Base-by-base conservation (phyloP, 257 asterid genomes). In the Solanum acaule region DNA sequence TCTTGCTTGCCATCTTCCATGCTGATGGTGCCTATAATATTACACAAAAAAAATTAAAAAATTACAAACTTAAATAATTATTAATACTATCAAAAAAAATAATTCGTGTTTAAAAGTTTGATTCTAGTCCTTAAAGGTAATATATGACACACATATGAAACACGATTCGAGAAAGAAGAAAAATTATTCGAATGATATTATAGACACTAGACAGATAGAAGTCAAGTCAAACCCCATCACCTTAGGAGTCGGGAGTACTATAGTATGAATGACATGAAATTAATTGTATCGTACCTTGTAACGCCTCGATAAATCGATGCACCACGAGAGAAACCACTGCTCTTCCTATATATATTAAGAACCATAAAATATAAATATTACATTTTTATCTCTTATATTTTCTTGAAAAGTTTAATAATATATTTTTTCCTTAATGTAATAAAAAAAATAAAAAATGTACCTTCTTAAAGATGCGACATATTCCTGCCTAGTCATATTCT, bases 1-100 rank as follows among this genome's bases (percentile, higher is more conserved):
- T 87, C 99, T 94, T 84, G 98, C 99, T 90, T 96, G 99, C 99
- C 99, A 96, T 90, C 98, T 95, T 89, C 99, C 98, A 87, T 96
- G 98, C 33, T 96, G 99, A 84, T 96, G 99, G 86, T 96, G 98
- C 86, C 99, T 96, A 90, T 89, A 20, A 65, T 34, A 13, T 46
- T 10, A 67, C 18, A 10, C 1, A 25, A 6, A 70, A 78, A 3
- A 27, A 23, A 63, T 8, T 23, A 2, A 10, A 6, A 5, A 67
- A 10, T 4, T 67, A 67, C 18, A 67, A 59, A 63, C 71, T 1
- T 65, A 65, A 65, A n/a, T 61, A 4, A 61, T 10, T 61, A 63
- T 63, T 63, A 23, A 23, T 10, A 63, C 6, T 63, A 63, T 63
- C 1, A 8, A 23, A 23, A 10, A 61, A 23, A 61, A 61, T 22